A percentile compares a stretch with the other conserved stretches of the same genome.
Conservation (phyloP, 371 early-diverging fungal genomes). For the Mucor circinelloides region DNA sequence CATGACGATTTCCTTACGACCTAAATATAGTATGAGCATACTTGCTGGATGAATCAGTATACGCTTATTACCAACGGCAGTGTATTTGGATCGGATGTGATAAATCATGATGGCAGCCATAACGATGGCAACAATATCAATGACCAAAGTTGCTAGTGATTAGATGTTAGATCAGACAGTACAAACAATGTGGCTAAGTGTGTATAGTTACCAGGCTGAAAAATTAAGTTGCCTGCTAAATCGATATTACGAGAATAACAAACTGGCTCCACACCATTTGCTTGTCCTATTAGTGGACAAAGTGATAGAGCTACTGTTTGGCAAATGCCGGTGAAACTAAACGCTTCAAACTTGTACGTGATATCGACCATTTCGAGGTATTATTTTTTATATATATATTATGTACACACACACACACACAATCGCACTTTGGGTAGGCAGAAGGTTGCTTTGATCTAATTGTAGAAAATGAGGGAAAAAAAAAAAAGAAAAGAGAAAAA, state of each 20-base stretch:
- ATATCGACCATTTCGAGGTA: constrained; percentile 38
- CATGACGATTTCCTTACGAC: constrained; percentile 96
- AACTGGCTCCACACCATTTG: constrained; percentile 80
- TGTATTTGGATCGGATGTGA: constrained; percentile 95
- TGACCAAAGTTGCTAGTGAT: constrained; percentile 74
- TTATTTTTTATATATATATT: background rate
- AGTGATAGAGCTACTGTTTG: constrained; percentile 79
- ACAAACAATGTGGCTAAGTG: background rate
- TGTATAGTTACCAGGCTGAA: constrained; percentile 83
- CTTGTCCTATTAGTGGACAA: constrained; percentile 84
- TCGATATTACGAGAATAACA: constrained; percentile 96
- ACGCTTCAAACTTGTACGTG: constrained; percentile 68
- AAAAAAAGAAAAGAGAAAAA: constrained; percentile 11
- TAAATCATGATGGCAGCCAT: constrained; percentile 98
- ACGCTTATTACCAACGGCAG: constrained; percentile 84
- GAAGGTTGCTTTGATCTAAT: background rate
- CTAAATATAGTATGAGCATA: constrained; percentile 34
- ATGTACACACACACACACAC: constrained; percentile 1
- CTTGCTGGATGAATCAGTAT: background rate
- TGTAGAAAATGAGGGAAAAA: background rate
- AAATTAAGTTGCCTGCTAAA: constrained; percentile 74
- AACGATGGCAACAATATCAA: constrained; percentile 88
- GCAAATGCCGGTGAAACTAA: constrained; percentile 87
- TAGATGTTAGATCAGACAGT: background rate
- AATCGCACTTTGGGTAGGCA: no score